Evolutionary conservation across 75 land plant genomes (phyloP).

Genomic region (Adiantum capillusveneris): DNA sequence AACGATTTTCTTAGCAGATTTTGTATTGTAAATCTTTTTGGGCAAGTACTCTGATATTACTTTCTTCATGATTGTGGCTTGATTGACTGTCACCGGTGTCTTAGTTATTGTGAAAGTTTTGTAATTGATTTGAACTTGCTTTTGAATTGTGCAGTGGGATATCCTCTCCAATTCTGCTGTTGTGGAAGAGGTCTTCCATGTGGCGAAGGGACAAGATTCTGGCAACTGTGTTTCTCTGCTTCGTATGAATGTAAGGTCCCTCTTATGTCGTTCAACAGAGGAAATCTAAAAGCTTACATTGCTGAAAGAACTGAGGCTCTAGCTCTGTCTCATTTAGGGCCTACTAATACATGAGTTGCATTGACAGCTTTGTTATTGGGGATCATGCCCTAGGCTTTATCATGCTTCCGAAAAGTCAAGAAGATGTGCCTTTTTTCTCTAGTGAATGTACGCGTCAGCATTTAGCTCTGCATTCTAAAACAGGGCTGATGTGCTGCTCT

Average conservation of each 20-base stretch:
- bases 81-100: no score
- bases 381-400: conserved; percentile 74
- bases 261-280: no score
- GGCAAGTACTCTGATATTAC: no score
- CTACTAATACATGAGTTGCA: background rate
- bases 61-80: no score
- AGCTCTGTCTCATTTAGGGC: background rate
- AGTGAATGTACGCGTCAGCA: conserved; percentile 54
- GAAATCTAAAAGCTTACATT: no score
- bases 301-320: background rate
- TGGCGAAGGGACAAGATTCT: conserved; percentile 51
- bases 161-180: conserved; percentile 45
- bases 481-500: background rate
- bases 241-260: background rate
- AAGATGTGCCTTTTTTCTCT: conserved; percentile 69
- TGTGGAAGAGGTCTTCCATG: conserved; percentile 48
- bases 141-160: conserved; percentile 60
- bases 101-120: no score
- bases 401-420: conserved; percentile 70
- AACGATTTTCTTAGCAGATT: background rate
- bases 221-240: no score
- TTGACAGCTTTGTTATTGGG: conserved; percentile 69
- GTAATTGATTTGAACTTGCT: no score
- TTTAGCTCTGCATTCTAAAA: background rate
- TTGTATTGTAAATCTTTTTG: background rate